Evolutionary conservation across 495 filamentous ascomycete species (phyloP).

Genomic region (Xylaria nigripes): DNA sequence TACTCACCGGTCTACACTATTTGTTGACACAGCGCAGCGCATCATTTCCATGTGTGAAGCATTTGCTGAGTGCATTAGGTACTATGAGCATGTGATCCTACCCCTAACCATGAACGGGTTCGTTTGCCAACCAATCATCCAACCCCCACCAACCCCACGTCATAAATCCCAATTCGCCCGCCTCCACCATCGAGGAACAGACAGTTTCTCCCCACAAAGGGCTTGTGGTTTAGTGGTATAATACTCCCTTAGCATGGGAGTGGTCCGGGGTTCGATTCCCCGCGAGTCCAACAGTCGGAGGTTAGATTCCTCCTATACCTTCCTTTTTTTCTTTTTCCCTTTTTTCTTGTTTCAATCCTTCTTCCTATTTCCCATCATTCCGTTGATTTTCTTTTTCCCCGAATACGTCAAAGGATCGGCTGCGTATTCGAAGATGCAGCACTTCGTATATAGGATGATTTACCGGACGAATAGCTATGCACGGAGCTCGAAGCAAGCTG

Average conservation of each 20-base stretch:
- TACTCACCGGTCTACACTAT: no score
- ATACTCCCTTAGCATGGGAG: slow-evolving; percentile 29
- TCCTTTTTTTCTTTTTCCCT: background rate
- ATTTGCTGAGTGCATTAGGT: no score
- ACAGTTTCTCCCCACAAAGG: background rate
- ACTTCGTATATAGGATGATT: no score
- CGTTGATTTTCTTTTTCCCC: no score
- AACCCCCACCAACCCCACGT: background rate
- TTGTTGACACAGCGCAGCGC: no score
- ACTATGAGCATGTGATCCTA: no score
- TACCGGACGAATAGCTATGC: no score
- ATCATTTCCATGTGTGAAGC: no score
- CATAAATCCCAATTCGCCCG: background rate
- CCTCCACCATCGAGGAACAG: background rate
- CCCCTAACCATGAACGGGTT: background rate
- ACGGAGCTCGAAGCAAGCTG: no score
- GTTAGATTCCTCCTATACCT: slow-evolving; percentile 12
- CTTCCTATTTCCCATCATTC: no score
- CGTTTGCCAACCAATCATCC: background rate
- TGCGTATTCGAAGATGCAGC: no score
- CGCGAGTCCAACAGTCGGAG: slow-evolving; percentile 31
- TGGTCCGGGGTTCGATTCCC: slow-evolving; percentile 54
- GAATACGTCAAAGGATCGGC: no score
- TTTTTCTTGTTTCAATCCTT: background rate
- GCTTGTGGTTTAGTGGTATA: slow-evolving; percentile 15